Evolutionary conservation across 164 flowering plant genomes (phyloP), one percentile per base, ranked within the genome.

Genomic region (Buxus sempervirens): DNA sequence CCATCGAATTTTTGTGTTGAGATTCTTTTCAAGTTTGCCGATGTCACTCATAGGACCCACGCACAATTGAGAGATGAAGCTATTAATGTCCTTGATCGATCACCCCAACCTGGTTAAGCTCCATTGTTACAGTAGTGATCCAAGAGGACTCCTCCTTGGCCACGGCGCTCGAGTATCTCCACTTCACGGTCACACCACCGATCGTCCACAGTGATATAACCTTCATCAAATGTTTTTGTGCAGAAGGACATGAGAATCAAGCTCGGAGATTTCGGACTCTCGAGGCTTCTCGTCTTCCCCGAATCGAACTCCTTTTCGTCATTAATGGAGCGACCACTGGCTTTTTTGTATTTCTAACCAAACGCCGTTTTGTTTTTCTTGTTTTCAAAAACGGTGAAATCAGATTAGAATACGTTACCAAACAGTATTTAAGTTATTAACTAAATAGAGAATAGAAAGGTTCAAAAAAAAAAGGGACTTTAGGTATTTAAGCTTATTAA

Each of bases 1-100:
- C n/a, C n/a, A n/a, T n/a, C n/a, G n/a, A n/a, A n/a, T n/a, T 94
- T 94, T 76, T 90, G 91, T 70, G 91, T 91, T 62, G 98, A 94
- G 65, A 90, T 91, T 19, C 63, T n/a, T n/a, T n/a, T n/a, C n/a
- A n/a, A n/a, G n/a, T n/a, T n/a, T n/a, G n/a, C n/a, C n/a, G n/a
- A n/a, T n/a, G n/a, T n/a, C n/a, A n/a, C n/a, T n/a, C n/a, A n/a
- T n/a, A n/a, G n/a, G n/a, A n/a, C n/a, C n/a, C n/a, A n/a, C n/a
- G n/a, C n/a, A n/a, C n/a, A n/a, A n/a, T n/a, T n/a, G n/a, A n/a
- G n/a, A n/a, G n/a, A n/a, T n/a, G n/a, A n/a, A n/a, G n/a, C n/a
- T n/a, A n/a, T n/a, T n/a, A n/a, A 81, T 94, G 5, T 86, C 96
- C 0, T 87, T 93, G 6, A 83, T 94, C 19, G 67, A 81, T 9